phyloP scores from a whole-genome alignment of 2,329 filamentous ascomycete genomes.

The Aspergillus thermomutatus region DNA sequence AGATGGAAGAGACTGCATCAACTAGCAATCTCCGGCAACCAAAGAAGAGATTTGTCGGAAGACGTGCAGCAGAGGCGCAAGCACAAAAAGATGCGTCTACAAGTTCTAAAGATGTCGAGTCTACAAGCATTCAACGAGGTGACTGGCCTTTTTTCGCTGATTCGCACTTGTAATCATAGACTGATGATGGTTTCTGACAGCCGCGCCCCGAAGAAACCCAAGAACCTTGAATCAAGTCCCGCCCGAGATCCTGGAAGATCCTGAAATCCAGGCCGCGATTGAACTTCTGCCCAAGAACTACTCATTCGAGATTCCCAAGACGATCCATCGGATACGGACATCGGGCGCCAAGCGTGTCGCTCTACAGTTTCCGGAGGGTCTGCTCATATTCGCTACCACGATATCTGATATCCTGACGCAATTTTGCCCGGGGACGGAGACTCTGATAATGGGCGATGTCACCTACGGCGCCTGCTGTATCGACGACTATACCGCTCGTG shows the following conservation, averaged over 20 bases:
- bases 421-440: slow-evolving; percentile 89
- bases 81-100: slow-evolving; percentile 56
- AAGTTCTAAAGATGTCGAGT: slow-evolving; percentile 60
- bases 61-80: slow-evolving; percentile 61
- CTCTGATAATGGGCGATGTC: slow-evolving; percentile 97
- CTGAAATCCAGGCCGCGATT: slow-evolving; percentile 82
- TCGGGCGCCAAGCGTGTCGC: slow-evolving; percentile 78
- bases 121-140: slow-evolving; percentile 50
- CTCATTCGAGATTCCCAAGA: slow-evolving; percentile 97
- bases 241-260: slow-evolving; percentile 77
- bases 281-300: slow-evolving; percentile 90
- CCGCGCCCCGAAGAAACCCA: slow-evolving; percentile 67
- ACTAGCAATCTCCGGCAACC: slow-evolving; percentile 58
- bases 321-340: slow-evolving; percentile 86
- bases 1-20: slow-evolving; percentile 4
- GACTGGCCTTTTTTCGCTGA: slow-evolving; percentile 18
- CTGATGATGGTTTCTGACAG: slow-evolving; percentile 41
- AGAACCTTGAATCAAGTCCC: slow-evolving; percentile 90
- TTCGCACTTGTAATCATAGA: neutral
- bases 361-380: slow-evolving; percentile 94
- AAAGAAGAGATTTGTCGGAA: slow-evolving; percentile 87
- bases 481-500: slow-evolving; percentile 93
- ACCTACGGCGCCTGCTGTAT: slow-evolving; percentile 99
- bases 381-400: slow-evolving; percentile 93
- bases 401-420: slow-evolving; percentile 94